These are phyloP conservation scores for Penicillium steckii DNA, from an alignment of 495 filamentous ascomycete species.

Conservation along the genomic window DNA sequence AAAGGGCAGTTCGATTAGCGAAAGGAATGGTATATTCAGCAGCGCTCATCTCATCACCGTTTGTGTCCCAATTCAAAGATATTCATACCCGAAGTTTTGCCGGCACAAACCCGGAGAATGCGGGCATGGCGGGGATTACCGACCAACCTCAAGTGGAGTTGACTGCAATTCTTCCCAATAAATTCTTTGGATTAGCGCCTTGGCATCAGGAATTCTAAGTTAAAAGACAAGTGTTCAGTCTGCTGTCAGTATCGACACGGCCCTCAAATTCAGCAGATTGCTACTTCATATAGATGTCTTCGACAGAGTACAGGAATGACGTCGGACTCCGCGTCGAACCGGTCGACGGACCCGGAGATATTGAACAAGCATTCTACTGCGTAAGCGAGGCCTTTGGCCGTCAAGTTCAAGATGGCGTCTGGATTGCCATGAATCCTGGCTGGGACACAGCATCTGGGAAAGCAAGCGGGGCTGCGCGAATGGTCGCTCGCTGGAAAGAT, in stretches of 20 bases:
- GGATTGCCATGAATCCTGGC: slow-evolving; percentile 40
- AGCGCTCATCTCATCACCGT: no score
- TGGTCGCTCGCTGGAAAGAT: slow-evolving; percentile 30
- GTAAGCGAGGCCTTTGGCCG: slow-evolving; percentile 34
- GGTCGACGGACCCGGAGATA: slow-evolving; percentile 1
- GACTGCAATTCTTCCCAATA: neutral
- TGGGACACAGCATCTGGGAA: slow-evolving; percentile 41
- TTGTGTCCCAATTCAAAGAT: no score
- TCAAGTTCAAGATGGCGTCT: slow-evolving; percentile 39
- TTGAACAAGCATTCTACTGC: slow-evolving; percentile 8
- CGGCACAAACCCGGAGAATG: neutral
- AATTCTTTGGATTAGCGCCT: neutral
- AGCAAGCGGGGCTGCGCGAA: slow-evolving; percentile 18
- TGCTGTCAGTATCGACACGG: neutral
- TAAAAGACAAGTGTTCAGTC: neutral
- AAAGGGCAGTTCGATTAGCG: no score
- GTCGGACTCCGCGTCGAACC: neutral
- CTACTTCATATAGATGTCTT: neutral
- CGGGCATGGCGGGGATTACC: neutral
- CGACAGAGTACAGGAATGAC: neutral
- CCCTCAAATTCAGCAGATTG: neutral
- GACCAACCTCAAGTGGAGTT: neutral
- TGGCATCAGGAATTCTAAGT: neutral
- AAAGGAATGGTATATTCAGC: no score
- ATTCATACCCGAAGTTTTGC: neutral